phyloP scores from a whole-genome alignment of 2,329 filamentous ascomycete species.

The Colletotrichum liriopes region DNA sequence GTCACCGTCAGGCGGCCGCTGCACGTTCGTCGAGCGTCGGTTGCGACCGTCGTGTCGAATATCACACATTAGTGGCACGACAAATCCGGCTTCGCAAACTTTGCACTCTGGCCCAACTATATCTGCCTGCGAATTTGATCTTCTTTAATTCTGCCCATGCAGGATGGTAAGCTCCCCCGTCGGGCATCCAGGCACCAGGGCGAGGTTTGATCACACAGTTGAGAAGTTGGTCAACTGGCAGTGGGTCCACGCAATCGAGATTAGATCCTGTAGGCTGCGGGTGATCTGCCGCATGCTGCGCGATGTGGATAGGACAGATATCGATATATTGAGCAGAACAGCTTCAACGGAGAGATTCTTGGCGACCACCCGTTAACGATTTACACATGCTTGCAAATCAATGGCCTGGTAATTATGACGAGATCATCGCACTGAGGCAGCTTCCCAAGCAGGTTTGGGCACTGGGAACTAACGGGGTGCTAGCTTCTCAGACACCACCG shows the following conservation, averaged over 20 bases:
- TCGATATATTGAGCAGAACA: conserved; percentile 4
- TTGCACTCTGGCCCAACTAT: not conserved
- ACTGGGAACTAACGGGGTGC: conserved; percentile 14
- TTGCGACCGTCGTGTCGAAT: not conserved
- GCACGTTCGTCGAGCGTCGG: not conserved
- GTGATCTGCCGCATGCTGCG: conserved; percentile 38
- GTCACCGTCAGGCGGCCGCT: conserved; percentile 15
- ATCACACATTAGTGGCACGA: not conserved
- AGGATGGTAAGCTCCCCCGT: not conserved
- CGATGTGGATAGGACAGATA: not conserved
- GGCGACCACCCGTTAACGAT: not conserved
- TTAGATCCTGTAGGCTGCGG: conserved; percentile 36
- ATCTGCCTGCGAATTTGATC: not conserved
- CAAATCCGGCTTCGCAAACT: not conserved
- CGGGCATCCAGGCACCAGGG: not conserved
- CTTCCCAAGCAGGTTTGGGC: conserved; percentile 30
- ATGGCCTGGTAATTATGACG: conserved; percentile 9
- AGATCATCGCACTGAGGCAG: conserved; percentile 19
- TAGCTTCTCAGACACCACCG: conserved; percentile 27
- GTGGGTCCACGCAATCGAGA: conserved; percentile 29
- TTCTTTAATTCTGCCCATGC: not conserved
- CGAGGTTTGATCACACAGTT: not conserved
- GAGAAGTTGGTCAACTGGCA: conserved; percentile 16
- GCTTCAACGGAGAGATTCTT: not conserved
- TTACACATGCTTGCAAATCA: not conserved